phyloP scores from a whole-genome alignment of 257 asterid species.

The Euphrasia confusa region DNA sequence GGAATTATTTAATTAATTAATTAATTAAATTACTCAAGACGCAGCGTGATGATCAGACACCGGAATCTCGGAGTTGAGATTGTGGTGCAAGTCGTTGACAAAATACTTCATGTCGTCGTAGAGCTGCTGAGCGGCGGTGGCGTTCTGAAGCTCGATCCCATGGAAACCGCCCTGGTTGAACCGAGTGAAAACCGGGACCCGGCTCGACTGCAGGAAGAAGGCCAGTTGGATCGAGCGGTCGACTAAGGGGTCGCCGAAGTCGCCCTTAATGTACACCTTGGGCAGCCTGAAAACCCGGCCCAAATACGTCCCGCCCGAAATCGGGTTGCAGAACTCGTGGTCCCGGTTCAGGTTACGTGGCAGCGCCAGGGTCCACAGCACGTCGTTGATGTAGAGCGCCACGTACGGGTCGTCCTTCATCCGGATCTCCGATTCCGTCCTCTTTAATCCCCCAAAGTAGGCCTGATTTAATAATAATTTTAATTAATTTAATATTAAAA shows the following conservation, averaged over 20 bases:
- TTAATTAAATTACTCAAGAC: no score
- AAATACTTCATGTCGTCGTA: constrained; percentile 30
- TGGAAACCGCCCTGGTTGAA: constrained; percentile 28
- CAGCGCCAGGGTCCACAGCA: constrained; percentile 31
- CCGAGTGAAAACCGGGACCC: constrained; percentile 21
- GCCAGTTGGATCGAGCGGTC: constrained; percentile 24
- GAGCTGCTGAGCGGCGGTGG: constrained; percentile 20
- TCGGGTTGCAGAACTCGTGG: constrained; percentile 41
- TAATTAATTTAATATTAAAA: no score
- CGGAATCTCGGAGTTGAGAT: no score
- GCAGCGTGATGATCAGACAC: no score
- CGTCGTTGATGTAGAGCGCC: constrained; percentile 27
- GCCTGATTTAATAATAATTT: no score
- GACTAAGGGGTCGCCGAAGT: constrained; percentile 29
- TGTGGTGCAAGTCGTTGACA: constrained; percentile 2
- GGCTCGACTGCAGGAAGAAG: constrained; percentile 15
- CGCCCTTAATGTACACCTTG: constrained; percentile 27
- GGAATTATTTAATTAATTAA: no score
- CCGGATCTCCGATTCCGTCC: constrained; percentile 29
- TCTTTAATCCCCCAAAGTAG: constrained; percentile 27
- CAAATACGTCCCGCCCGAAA: constrained; percentile 22
- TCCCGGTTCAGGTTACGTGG: constrained; percentile 29
- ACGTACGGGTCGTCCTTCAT: constrained; percentile 25
- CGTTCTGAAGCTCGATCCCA: constrained; percentile 23
- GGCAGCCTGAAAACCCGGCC: constrained; percentile 29